Evolutionary conservation across 192 early-diverging fungal species (phyloP), one percentile per base, ranked within the genome.

Genomic region (Thamnidium elegans): DNA sequence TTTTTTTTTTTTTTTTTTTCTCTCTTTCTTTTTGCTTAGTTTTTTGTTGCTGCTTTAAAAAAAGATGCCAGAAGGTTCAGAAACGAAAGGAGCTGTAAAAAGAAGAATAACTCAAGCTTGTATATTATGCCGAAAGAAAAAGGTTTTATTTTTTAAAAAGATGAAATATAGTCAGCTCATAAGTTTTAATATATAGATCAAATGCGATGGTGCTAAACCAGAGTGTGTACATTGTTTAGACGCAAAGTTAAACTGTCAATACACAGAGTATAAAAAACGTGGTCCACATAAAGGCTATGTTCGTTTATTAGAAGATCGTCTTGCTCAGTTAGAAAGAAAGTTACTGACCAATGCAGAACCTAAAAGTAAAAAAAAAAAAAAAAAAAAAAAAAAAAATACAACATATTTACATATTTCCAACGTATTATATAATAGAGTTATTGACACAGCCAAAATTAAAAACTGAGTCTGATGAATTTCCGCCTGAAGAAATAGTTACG

Each of bases 401-500:
- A 7, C 34, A 10, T 19, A 43, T 13, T 13, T 34, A 50, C 46
- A 39, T 30, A 30, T 21, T 26, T 26, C 26, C 0, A 50, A 13
- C n/a, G 34, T 36, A 51, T 20, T 34, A 7, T 26, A 2, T 54
- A 34, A 1, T 15, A 23, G 21, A 8, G 19, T 21, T 42, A 45
- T 13, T 20, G 7, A 4, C 52, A 19, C 5, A 53, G 39, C 39
- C 39, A 31, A 21, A 26, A 26, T 26, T 26, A 26, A 26, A 26
- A 26, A 26, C 26, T 26, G 26, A 17, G 53, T 36, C 13, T 31
- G 51, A 78, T 53, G 70, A 76, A 14, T 68, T 73, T 45, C 80
- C 78, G 1, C 52, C 67, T 3, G 70, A 72, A 30, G 81, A 85
- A 15, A 69, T 81, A 30, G 63, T 79, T 8, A 26, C 26, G 3